Base-by-base conservation (phyloP, 2,329 filamentous ascomycete species). In the Aureobasidium zeae region DNA sequence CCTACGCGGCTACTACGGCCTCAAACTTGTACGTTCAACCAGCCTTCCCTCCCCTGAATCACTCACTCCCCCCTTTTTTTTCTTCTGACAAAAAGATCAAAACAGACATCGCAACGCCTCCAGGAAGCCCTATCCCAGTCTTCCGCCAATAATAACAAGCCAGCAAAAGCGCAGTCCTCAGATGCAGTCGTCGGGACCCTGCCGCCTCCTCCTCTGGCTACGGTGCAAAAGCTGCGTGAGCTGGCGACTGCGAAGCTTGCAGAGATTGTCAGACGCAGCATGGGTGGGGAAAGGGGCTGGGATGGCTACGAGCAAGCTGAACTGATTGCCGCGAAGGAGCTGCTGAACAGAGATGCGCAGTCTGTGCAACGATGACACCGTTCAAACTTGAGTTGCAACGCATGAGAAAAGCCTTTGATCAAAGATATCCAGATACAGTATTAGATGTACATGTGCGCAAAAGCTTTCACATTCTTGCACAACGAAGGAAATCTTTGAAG, bases 1-100 rank as follows among this genome's bases (percentile, higher is more conserved):
- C 60, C 64, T 96, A 49, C 79, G 91, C 49, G 91, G 88, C 1
- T 94, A 87, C 61, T 96, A 94, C 63, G 91, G 91, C 5, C 68
- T 98, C 48, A 91, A 89, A 61, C 62, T 88, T 63, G 42, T 46
- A 22, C 32, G 37, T 44, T 13, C n/a, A n/a, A n/a, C n/a, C n/a
- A n/a, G n/a, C n/a, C n/a, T n/a, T n/a, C n/a, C 13, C 50, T 54
- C 39, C 13, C 31, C 28, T 16, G 7, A 2, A 0, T 31, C 6
- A 8, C 4, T 10, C 31, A 21, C 9, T 4, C n/a, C n/a, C n/a
- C n/a, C n/a, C n/a, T n/a, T n/a, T n/a, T 12, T 17, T 9, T 9
- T 13, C 13, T 5, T 3, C 16, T 26, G 3, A 25, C 25, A 22
- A 13, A 36, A 5, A 2, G 2, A 2, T 13, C 16, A 7, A 33